These are phyloP conservation scores for Arthrocladium fulminans DNA, from an alignment of 2,329 filamentous ascomycete genomes.

Conservation along the genomic window DNA sequence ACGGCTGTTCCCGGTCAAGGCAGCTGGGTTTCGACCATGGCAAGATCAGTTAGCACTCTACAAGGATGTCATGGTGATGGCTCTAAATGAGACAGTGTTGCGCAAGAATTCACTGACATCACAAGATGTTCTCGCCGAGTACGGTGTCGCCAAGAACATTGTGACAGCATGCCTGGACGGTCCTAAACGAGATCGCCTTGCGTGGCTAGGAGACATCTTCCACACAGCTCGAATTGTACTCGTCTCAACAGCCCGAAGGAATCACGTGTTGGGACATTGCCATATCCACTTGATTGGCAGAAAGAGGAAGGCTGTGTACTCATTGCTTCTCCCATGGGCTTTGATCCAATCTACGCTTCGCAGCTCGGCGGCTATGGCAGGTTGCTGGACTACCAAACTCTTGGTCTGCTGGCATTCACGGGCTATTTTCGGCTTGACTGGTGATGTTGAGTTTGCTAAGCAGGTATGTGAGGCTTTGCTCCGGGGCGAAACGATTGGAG, in stretches of 20 bases:
- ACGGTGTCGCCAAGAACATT: conserved; percentile 23
- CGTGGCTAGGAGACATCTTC: conserved; percentile 20
- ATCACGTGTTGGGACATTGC: conserved; percentile 14
- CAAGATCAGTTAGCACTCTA: conserved; percentile 18
- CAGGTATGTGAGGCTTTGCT: conserved; percentile 18
- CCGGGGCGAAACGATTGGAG: not conserved
- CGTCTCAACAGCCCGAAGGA: conserved; percentile 14
- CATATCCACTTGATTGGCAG: conserved; percentile 15
- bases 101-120: conserved; percentile 14
- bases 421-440: conserved; percentile 29
- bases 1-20: not conserved
- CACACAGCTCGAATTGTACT: conserved; percentile 18
- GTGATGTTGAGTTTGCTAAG: conserved; percentile 28
- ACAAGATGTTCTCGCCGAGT: conserved; percentile 12
- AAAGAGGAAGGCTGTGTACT: not conserved
- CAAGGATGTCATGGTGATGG: conserved; percentile 12
- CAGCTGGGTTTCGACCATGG: conserved; percentile 18
- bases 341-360: conserved; percentile 4
- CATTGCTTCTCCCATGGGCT: conserved; percentile 10
- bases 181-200: conserved; percentile 49
- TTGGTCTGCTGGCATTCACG: conserved; percentile 16
- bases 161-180: conserved; percentile 37
- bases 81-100: conserved; percentile 14
- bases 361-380: conserved; percentile 13
- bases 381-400: conserved; percentile 21